Percentiles rank a stretch among this genome's conserved stretches.
Conservation (phyloP, 208 protist genomes). For the Tetramitus jugosus region DNA sequence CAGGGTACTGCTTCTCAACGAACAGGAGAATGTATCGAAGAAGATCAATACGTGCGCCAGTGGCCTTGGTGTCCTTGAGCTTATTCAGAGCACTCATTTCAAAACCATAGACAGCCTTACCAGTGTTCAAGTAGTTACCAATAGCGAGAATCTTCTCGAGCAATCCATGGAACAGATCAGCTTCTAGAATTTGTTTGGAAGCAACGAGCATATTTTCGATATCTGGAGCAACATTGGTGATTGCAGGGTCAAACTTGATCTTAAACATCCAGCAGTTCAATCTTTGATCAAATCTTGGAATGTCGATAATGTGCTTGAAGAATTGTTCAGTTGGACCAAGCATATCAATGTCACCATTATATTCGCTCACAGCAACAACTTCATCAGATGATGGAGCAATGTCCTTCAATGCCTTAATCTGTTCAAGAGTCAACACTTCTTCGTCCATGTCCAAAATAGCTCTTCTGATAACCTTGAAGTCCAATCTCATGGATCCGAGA, state of each 20-base stretch:
- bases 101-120: not conserved
- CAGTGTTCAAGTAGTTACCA: constrained; percentile 12
- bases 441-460: constrained; percentile 21
- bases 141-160: not conserved
- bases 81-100: not conserved
- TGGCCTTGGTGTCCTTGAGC: not conserved
- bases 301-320: not conserved
- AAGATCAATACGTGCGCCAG: constrained; percentile 6
- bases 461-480: not conserved
- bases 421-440: constrained; percentile 2
- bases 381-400: constrained; percentile 16
- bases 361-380: not conserved
- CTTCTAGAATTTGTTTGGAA: not conserved
- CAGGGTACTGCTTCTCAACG: not conserved
- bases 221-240: not conserved
- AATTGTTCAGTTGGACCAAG: constrained; percentile 22
- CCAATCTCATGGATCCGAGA: not conserved
- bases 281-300: constrained; percentile 6
- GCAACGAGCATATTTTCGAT: not conserved
- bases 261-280: constrained; percentile 9
- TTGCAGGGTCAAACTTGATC: not conserved
- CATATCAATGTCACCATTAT: not conserved
- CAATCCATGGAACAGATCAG: not conserved
- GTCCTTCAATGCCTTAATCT: not conserved
- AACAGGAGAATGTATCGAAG: constrained; percentile 5